A percentile compares a stretch with the other conserved stretches of the same genome.
phyloP scores from a whole-genome alignment of 345 rosid genomes.

The Eucalyptus pauciflora region DNA sequence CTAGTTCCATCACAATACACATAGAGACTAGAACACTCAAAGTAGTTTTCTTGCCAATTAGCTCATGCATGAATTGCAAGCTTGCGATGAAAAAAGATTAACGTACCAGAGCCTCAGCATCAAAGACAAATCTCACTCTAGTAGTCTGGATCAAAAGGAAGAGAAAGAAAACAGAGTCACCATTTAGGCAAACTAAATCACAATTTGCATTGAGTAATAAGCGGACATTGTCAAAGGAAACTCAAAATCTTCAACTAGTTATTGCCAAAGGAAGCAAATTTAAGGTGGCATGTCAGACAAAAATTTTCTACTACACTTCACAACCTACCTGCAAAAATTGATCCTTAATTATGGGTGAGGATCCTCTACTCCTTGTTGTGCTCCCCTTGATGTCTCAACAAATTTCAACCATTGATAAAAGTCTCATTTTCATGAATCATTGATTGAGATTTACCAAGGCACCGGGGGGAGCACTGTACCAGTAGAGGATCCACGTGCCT shows the following conservation, averaged over 20 bases:
- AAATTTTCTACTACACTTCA: not conserved
- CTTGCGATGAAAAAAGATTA: not conserved
- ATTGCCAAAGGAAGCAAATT: not conserved
- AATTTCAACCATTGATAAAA: not conserved
- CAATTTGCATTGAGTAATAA: not conserved
- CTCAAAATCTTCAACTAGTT: not conserved
- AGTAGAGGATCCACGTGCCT: not conserved
- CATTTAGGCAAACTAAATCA: not conserved
- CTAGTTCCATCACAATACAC: not conserved
- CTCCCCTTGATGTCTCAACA: not conserved
- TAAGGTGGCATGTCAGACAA: not conserved
- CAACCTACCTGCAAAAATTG: not conserved
- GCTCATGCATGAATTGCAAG: not conserved
- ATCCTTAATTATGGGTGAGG: not conserved
- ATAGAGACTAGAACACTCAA: not conserved
- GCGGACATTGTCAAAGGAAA: not conserved
- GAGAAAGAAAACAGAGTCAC: not conserved
- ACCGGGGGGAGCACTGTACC: not conserved
- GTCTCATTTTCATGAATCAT: not conserved
- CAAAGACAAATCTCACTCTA: constrained; percentile 66
- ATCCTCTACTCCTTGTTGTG: not conserved
- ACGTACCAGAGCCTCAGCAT: constrained; percentile 57
- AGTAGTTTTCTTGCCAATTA: not conserved
- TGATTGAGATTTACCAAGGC: not conserved
- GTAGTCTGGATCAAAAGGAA: constrained; percentile 36